Percentiles rank a stretch among this genome's conserved stretches.
Evolutionary conservation across 768 basidiomycete genomes (phyloP).

Genomic region (Mycena amicta): DNA sequence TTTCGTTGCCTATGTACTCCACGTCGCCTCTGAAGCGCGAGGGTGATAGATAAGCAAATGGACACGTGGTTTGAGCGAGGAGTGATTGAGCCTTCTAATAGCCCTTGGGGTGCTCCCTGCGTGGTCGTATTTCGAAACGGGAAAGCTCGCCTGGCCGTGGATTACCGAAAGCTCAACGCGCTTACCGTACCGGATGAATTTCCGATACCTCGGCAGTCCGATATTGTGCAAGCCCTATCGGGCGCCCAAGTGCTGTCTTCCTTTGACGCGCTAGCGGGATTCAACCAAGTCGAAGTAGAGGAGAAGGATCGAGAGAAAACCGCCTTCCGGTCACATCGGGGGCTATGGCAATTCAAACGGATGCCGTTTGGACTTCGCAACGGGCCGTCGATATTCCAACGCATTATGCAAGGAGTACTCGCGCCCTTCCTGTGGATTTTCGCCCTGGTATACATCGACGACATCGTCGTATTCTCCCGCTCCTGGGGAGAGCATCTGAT

Average conservation of each 20-base stretch:
- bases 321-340: constrained; percentile 40
- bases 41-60: too few relatives aligned
- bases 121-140: too few relatives aligned
- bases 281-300: constrained; percentile 37
- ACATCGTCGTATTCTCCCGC: constrained; percentile 38
- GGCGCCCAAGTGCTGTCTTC: constrained; percentile 33
- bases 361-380: constrained; percentile 44
- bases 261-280: constrained; percentile 40
- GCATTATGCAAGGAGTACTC: constrained; percentile 43
- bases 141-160: too few relatives aligned
- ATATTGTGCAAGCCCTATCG: constrained; percentile 30
- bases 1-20: constrained; percentile 26
- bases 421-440: constrained; percentile 45
- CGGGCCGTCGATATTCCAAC: constrained; percentile 41
- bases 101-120: too few relatives aligned
- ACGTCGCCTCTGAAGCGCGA: constrained; percentile 30
- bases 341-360: constrained; percentile 40
- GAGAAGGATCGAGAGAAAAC: constrained; percentile 32
- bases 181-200: constrained; percentile 27
- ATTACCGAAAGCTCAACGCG: too few relatives aligned
- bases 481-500: constrained; percentile 30
- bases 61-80: too few relatives aligned
- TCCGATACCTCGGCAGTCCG: constrained; percentile 24
- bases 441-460: constrained; percentile 42
- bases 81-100: constrained; percentile 40